A percentile compares a stretch with the other conserved stretches of the same genome.
Conservation (phyloP, 2,329 filamentous ascomycete genomes). For the Curvularia lunata region DNA sequence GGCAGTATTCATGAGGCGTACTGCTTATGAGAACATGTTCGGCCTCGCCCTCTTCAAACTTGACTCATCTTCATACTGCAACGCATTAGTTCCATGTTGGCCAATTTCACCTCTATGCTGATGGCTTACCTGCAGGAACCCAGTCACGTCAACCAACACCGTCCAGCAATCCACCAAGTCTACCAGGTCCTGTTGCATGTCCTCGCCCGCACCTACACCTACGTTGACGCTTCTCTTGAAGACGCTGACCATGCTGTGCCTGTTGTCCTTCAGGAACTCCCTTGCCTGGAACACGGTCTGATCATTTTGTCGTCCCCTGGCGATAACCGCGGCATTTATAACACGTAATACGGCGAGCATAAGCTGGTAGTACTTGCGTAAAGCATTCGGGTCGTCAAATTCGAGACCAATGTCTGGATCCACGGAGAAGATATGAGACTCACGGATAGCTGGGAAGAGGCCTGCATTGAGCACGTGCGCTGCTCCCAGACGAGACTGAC, state of each 20-base stretch:
- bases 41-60: conserved; percentile 28
- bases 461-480: conserved; percentile 87
- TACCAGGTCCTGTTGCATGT: conserved; percentile 69
- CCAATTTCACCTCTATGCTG: not conserved
- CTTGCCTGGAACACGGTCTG: conserved; percentile 74
- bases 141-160: conserved; percentile 79
- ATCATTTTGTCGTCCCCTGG: conserved; percentile 80
- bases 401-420: conserved; percentile 92
- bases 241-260: conserved; percentile 82
- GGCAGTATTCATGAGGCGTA: not conserved
- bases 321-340: conserved; percentile 80
- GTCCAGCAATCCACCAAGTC: conserved; percentile 87
- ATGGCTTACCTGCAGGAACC: conserved; percentile 78
- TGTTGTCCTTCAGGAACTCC: conserved; percentile 80
- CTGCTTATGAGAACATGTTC: conserved; percentile 31
- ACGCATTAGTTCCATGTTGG: conserved; percentile 15
- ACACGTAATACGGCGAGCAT: conserved; percentile 82
- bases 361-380: conserved; percentile 83
- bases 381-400: conserved; percentile 70
- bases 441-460: conserved; percentile 79
- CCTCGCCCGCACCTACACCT: conserved; percentile 58
- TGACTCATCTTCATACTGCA: conserved; percentile 39
- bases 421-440: conserved; percentile 83
- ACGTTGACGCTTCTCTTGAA: conserved; percentile 90
- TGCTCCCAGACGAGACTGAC: conserved; percentile 83